phyloP scores from a whole-genome alignment of 345 rosid genomes.

The Arabis alpina region DNA sequence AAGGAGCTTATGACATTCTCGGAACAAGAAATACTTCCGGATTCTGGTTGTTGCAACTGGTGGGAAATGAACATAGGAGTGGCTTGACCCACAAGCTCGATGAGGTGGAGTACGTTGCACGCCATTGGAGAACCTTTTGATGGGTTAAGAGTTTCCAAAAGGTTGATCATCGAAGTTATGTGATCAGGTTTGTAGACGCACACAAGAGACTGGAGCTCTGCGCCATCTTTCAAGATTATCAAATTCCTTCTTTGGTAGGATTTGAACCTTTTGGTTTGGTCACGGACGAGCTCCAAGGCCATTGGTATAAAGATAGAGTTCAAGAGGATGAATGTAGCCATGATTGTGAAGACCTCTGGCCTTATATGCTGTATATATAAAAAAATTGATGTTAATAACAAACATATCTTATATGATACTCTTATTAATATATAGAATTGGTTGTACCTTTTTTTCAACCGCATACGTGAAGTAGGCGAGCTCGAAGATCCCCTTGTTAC shows the following conservation, averaged over 20 bases:
- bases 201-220: conserved; percentile 49
- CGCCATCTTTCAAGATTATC: conserved; percentile 26
- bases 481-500: conserved; percentile 52
- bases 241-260: conserved; percentile 49
- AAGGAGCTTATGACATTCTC: conserved; percentile 49
- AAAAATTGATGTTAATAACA: not conserved
- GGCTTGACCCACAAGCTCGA: conserved; percentile 54
- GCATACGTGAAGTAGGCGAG: conserved; percentile 36
- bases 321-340: conserved; percentile 19
- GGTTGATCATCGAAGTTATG: conserved; percentile 34
- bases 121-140: conserved; percentile 42
- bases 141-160: conserved; percentile 42
- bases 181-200: conserved; percentile 58
- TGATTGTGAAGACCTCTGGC: conserved; percentile 39
- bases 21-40: conserved; percentile 38
- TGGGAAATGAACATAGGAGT: conserved; percentile 59
- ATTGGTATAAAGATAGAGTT: conserved; percentile 49
- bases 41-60: conserved; percentile 39
- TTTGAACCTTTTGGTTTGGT: conserved; percentile 55
- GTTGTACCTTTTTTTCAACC: conserved; percentile 38
- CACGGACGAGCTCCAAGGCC: conserved; percentile 49
- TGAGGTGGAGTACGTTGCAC: conserved; percentile 56
- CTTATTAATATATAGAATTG: not conserved
- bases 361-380: conserved; percentile 22
- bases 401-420: not conserved